phyloP scores from a whole-genome alignment of 352 stramenopile species.

The Phytophthora pinifolia region DNA sequence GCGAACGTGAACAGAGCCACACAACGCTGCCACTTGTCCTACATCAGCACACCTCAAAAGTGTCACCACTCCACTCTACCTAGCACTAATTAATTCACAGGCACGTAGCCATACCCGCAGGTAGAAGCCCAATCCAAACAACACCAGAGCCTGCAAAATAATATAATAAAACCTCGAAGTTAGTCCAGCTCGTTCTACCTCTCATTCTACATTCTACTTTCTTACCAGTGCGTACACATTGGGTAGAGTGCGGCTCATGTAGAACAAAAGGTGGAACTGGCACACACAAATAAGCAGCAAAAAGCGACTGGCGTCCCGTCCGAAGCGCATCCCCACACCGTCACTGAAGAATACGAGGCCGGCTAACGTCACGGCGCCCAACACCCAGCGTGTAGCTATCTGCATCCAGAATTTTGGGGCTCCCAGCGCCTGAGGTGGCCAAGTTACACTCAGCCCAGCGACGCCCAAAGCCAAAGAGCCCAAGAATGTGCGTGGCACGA shows the following conservation, averaged over 20 bases:
- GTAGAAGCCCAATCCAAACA: slow-evolving; percentile 67
- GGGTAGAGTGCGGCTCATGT: slow-evolving; percentile 95
- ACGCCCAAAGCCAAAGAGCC: slow-evolving; percentile 84
- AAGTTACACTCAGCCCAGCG: slow-evolving; percentile 43
- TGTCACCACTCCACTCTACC: neutral
- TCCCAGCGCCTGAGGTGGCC: slow-evolving; percentile 22
- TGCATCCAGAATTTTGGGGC: slow-evolving; percentile 61
- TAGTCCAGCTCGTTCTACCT: slow-evolving; percentile 1
- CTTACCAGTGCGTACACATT: slow-evolving; percentile 96
- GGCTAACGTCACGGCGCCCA: slow-evolving; percentile 59
- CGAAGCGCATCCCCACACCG: slow-evolving; percentile 55
- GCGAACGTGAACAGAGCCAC: slow-evolving; percentile 90
- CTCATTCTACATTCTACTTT: slow-evolving; percentile 38
- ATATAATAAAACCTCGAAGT: neutral
- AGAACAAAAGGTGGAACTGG: slow-evolving; percentile 99
- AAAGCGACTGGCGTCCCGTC: slow-evolving; percentile 58
- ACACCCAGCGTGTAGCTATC: slow-evolving; percentile 52
- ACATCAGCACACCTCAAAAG: slow-evolving; percentile 2
- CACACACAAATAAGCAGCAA: slow-evolving; percentile 87
- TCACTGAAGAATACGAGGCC: slow-evolving; percentile 68
- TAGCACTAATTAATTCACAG: neutral
- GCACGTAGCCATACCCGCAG: slow-evolving; percentile 34
- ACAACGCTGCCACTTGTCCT: slow-evolving; percentile 44
- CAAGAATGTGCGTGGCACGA: slow-evolving; percentile 98
- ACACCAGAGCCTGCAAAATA: slow-evolving; percentile 47